A percentile compares a stretch with the other conserved stretches of the same genome.
These are phyloP conservation scores for Acer campestre DNA, from an alignment of 345 rosid genomes.

Conservation along the genomic window DNA sequence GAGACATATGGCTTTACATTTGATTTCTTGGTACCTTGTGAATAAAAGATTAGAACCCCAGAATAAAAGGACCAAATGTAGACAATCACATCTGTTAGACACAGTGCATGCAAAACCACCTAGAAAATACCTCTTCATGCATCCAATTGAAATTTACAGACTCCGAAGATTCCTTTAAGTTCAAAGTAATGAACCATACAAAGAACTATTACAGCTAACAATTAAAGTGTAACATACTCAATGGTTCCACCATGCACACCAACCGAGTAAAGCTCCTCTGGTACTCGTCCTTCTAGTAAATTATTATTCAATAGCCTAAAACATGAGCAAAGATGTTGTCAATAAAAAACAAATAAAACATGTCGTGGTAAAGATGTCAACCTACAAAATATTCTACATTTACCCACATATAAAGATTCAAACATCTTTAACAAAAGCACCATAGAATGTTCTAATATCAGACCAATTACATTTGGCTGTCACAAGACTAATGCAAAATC, in stretches of 20 bases:
- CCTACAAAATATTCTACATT: background rate
- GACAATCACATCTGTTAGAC: background rate
- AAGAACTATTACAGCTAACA: background rate
- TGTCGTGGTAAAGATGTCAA: slow-evolving; percentile 5
- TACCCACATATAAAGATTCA: background rate
- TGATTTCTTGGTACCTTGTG: background rate
- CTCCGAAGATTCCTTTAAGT: background rate
- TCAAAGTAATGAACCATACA: background rate
- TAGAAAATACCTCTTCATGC: background rate
- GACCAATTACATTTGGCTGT: background rate
- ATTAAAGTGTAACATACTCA: slow-evolving; percentile 54
- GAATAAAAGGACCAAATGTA: background rate
- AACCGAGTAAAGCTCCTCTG: slow-evolving; percentile 81
- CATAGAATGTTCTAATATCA: background rate
- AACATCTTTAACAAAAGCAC: background rate
- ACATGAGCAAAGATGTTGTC: slow-evolving; percentile 18
- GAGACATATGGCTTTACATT: background rate
- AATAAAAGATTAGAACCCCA: background rate
- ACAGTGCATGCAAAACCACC: background rate
- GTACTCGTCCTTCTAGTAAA: slow-evolving; percentile 78
- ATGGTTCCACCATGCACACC: slow-evolving; percentile 94
- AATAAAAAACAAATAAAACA: background rate
- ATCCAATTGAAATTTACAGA: background rate
- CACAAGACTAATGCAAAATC: too few relatives aligned
- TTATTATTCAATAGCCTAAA: slow-evolving; percentile 71